Evolutionary conservation across 805 yeast species (phyloP).

Genomic region (Scheffersomyces ergatensis): DNA sequence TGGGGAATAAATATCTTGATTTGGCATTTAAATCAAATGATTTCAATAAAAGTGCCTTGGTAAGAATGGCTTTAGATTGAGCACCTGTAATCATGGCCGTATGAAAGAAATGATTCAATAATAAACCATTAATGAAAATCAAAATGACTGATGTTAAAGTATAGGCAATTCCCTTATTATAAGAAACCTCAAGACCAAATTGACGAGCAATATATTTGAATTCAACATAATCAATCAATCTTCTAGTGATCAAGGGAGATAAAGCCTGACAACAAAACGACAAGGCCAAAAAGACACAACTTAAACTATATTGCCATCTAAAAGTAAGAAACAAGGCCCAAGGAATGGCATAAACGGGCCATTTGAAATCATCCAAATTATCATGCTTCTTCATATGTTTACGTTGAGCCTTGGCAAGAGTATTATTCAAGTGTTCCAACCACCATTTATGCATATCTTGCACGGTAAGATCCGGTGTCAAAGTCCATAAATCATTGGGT

Average conservation of each 20-base stretch:
- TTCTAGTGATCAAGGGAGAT: conserved; percentile 65
- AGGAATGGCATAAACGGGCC: conserved; percentile 40
- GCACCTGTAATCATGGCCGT: conserved; percentile 44
- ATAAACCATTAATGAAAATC: conserved; percentile 43
- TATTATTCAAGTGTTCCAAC: conserved; percentile 19
- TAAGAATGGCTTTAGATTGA: conserved; percentile 35
- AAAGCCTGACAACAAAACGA: conserved; percentile 52
- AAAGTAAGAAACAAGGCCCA: conserved; percentile 50
- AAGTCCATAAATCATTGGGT: conserved; percentile 35
- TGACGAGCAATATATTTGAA: conserved; percentile 25
- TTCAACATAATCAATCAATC: conserved; percentile 64
- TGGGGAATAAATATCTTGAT: conserved; percentile 31
- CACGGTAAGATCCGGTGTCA: conserved; percentile 35
- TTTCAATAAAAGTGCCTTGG: conserved; percentile 37
- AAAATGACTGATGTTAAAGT: conserved; percentile 67
- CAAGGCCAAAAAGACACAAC: conserved; percentile 39
- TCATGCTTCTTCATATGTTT: conserved; percentile 16
- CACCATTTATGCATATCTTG: conserved; percentile 30
- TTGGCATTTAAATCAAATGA: conserved; percentile 35
- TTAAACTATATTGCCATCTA: conserved; percentile 39
- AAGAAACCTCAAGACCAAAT: conserved; percentile 35
- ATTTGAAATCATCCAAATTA: conserved; percentile 28
- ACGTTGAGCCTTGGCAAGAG: conserved; percentile 16
- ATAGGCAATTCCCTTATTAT: conserved; percentile 70
- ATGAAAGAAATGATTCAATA: conserved; percentile 42